Conservation (phyloP, 345 rosid genomes). For the Citrus unshiu region DNA sequence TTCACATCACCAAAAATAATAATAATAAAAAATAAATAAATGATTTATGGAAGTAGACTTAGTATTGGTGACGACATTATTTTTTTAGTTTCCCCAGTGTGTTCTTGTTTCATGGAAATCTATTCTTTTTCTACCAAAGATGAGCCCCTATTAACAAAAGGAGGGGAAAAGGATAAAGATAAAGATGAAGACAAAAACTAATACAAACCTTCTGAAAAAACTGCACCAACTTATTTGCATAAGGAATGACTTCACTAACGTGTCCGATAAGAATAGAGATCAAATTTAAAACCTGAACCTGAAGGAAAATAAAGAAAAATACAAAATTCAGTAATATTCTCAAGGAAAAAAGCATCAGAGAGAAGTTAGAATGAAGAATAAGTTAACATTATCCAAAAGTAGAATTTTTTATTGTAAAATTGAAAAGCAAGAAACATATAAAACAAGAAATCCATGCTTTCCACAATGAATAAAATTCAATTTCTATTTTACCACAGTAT, state of each 20-base stretch:
- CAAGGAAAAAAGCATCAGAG: neutral
- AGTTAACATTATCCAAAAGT: neutral
- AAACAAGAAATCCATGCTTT: neutral
- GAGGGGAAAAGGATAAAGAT: too few relatives aligned
- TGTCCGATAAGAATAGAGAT: conserved; percentile 82
- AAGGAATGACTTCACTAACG: conserved; percentile 72
- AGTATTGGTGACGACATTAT: neutral
- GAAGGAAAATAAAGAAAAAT: conserved; percentile 27
- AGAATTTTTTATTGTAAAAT: neutral
- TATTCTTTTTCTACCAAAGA: neutral
- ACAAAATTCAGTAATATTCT: neutral
- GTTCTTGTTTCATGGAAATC: neutral
- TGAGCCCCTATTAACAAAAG: neutral
- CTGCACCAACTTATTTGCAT: conserved; percentile 65
- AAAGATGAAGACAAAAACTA: conserved; percentile 1
- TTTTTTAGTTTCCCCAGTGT: neutral
- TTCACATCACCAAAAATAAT: neutral
- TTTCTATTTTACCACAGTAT: neutral
- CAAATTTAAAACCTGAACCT: conserved; percentile 96
- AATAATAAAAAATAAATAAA: too few relatives aligned
- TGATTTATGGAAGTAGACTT: neutral
- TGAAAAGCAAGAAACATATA: neutral
- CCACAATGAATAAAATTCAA: neutral
- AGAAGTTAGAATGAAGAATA: neutral
- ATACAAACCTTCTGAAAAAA: conserved; percentile 80